These are phyloP conservation scores for Mycena galericulata DNA, from an alignment of 768 basidiomycete genomes.

Conservation along the genomic window DNA sequence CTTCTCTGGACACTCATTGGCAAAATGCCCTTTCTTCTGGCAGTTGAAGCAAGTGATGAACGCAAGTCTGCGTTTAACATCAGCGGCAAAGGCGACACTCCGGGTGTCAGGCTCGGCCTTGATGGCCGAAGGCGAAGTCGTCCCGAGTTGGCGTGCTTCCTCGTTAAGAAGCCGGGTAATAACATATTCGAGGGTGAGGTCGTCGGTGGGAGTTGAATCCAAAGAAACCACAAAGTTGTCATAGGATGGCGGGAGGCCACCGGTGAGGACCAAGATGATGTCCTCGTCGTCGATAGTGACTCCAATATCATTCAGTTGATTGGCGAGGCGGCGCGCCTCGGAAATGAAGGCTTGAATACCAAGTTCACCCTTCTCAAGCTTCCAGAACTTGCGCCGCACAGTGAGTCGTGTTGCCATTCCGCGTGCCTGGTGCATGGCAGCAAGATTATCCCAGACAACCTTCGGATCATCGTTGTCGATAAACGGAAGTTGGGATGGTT, in stretches of 20 bases:
- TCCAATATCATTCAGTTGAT: constrained; percentile 35
- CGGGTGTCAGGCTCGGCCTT: not conserved
- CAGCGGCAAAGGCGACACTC: not conserved
- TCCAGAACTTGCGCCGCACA: constrained; percentile 37
- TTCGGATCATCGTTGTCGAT: constrained; percentile 31
- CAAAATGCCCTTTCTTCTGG: too few species aligned
- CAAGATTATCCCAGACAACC: constrained; percentile 41
- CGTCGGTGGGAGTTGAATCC: constrained; percentile 21
- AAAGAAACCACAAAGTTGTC: constrained; percentile 32
- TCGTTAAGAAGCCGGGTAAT: constrained; percentile 33
- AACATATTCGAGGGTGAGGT: constrained; percentile 35
- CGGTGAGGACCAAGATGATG: too few species aligned
- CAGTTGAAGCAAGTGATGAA: too few species aligned
- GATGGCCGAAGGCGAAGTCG: not conserved
- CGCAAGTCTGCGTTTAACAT: not conserved
- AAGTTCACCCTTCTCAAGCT: constrained; percentile 33
- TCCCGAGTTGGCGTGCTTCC: constrained; percentile 24
- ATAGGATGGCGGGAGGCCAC: too few species aligned
- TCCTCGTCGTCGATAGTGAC: constrained; percentile 40
- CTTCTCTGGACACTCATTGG: too few species aligned
- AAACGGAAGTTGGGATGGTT: too few species aligned
- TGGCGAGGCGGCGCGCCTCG: constrained; percentile 34
- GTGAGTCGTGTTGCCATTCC: constrained; percentile 42
- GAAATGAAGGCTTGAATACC: too few species aligned
- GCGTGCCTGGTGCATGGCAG: constrained; percentile 40